Conservation (phyloP, 1,284 basidiomycete genomes). For the Ustilago loliicola region DNA sequence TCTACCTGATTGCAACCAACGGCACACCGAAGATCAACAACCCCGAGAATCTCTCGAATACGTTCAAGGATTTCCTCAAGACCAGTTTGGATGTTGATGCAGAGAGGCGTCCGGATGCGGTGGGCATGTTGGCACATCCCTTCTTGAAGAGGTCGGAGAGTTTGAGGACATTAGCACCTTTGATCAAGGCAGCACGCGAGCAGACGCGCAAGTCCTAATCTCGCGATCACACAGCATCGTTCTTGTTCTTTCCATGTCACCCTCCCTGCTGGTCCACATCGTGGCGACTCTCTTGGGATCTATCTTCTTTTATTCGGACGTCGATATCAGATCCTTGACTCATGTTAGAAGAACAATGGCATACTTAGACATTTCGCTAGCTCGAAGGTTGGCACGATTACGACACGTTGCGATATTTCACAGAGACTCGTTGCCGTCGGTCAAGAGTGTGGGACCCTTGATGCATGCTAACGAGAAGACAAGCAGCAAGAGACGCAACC, state of each 20-base stretch:
- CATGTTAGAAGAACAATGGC: conserved; percentile 27
- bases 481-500: not conserved
- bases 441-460: not conserved
- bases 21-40: conserved; percentile 98
- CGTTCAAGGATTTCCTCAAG: conserved; percentile 92
- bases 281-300: too few relatives aligned
- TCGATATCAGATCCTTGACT: conserved; percentile 5
- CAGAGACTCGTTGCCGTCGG: conserved; percentile 1
- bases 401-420: not conserved
- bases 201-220: conserved; percentile 50
- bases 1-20: conserved; percentile 97
- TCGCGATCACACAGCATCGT: not conserved
- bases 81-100: conserved; percentile 94
- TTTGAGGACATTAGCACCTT: conserved; percentile 84
- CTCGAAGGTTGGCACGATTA: too few relatives aligned
- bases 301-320: not conserved
- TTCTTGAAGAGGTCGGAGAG: conserved; percentile 87
- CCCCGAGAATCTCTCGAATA: conserved; percentile 85
- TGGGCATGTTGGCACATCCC: conserved; percentile 84
- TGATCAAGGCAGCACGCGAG: conserved; percentile 93
- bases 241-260: not conserved
- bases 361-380: not conserved
- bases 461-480: conserved; percentile 13
- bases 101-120: conserved; percentile 90
- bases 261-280: not conserved